Base-by-base conservation (phyloP, 148 eudicot genomes). In the Euryodendron excelsum region DNA sequence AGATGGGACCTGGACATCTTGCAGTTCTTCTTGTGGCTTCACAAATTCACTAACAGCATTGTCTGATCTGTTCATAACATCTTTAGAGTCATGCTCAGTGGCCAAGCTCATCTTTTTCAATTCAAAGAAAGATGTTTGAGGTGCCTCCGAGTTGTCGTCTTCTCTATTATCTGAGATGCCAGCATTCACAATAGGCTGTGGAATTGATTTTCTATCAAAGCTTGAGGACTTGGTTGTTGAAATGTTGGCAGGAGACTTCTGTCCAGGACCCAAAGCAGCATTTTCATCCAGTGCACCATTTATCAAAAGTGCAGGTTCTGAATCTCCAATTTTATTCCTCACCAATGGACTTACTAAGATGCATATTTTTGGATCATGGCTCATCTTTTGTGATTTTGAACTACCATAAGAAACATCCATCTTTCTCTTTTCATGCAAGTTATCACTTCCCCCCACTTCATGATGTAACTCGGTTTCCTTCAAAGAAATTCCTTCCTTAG, bases 361-460 rank as follows among this genome's bases (percentile, higher is more conserved):
- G 21, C 18, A 34, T 36, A 70, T 23, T 59, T 73, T 52, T 5
- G 76, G 30, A 66, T 33, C 44, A 34, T 60, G 79, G 52, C 61
- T 78, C 62, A 68, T 60, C 68, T 80, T 91, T 67, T 27, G 86
- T 48, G 82, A 85, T 80, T 87, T 87, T 41, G 89, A 70, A 74
- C 82, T 84, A 37, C 73, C 53, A 47, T 33, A 73, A 79, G 92
- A 86, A 53, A 77, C 74, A 82, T 80, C 90, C 63, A 77, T 68
- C 81, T 82, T 87, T 80, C 91, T 89, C 86, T 90, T 95, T 44
- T 66, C 80, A 59, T 77, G 75, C 53, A 67, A 63, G 1, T 25
- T 30, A 72, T 60, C 47, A 78, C 69, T 77, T 74, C 73, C 60
- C 28, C 52, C 85, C 60, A 71, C 82, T 62, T 77, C 86, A 69